Base-by-base conservation (phyloP, 2,329 filamentous ascomycete genomes). In the Aspergillus arachidicola region DNA sequence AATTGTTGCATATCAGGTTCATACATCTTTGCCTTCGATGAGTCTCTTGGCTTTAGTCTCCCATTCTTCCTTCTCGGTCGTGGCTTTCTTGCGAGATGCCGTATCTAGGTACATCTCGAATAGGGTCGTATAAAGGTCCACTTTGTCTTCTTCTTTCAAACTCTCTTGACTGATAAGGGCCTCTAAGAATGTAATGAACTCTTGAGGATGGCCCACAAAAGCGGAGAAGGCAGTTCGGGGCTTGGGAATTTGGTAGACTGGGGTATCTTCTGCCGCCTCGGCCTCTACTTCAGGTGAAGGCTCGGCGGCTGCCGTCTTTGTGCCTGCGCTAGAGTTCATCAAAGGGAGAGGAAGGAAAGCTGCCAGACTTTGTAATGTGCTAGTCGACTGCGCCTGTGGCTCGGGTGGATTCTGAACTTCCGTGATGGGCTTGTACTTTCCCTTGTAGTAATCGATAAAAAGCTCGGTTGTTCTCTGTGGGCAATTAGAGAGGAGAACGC, bases 41-140 rank as follows among this genome's bases (percentile, higher is more conserved):
- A 98, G 85, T 65, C 88, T 89, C 80, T 95, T 97, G 0, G 95
- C 95, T 75, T 96, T 97, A 50, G 84, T 85, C 74, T 97, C 93
- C 94, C 95, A 99, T 67, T 90, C 86, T 69, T 91, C 86, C 67
- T 90, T 89, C 66, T 93, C 85, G 38, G 77, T 74, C 77, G 78
- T 54, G 61, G 89, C 89, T 71, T 89, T 91, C 72, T 90, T 90
- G 62, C 89, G 87, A 63, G 89, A 91, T 26, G 94, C 91, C 71
- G 93, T 95, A 76, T 96, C 91, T 10, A 99, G 83, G 74, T 98
- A 99, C 91, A 99, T 98, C 77, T 99, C 96, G 73, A 99, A 98
- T 16, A 99, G 78, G 0, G 96, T 97, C 0, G 94, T 98, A 73
- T 95, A 95, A 19, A 99, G 84, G 76, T 99, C 96, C 1, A 90